A percentile compares a stretch with the other conserved stretches of the same genome.
phyloP scores from a whole-genome alignment of 345 rosid genomes.

The Arabis hirsuta region DNA sequence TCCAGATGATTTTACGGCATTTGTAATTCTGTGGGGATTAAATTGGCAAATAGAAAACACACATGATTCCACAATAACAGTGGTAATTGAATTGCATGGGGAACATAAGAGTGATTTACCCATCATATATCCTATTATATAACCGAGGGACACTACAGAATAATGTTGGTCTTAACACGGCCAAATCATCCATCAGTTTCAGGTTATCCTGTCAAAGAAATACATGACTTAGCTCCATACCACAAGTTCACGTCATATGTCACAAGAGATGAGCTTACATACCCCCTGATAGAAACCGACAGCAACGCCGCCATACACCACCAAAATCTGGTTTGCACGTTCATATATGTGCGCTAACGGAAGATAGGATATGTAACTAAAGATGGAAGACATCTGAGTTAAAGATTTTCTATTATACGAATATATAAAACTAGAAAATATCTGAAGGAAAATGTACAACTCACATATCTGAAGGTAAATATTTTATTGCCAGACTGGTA shows the following conservation, averaged over 20 bases:
- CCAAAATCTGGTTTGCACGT: constrained; percentile 71
- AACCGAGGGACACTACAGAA: constrained; percentile 96
- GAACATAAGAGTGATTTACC: constrained; percentile 52
- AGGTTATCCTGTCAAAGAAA: constrained; percentile 66
- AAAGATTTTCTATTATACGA: background rate
- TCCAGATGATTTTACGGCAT: constrained; percentile 79
- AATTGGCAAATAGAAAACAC: constrained; percentile 26
- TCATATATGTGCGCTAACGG: constrained; percentile 96
- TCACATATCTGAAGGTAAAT: constrained; percentile 75
- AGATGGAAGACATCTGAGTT: constrained; percentile 28
- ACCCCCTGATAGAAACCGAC: constrained; percentile 97
- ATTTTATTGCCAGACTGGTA: constrained; percentile 44
- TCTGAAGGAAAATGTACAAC: constrained; percentile 40
- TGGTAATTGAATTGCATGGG: background rate
- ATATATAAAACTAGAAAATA: constrained; percentile 3
- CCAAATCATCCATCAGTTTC: constrained; percentile 88
- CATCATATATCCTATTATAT: constrained; percentile 80
- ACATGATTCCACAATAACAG: background rate
- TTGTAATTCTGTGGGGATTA: constrained; percentile 58
- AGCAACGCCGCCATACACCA: constrained; percentile 63
- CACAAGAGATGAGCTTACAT: constrained; percentile 41
- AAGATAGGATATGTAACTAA: constrained; percentile 86
- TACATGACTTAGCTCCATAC: background rate
- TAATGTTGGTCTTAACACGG: constrained; percentile 76
- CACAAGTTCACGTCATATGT: constrained; percentile 6